Percentiles rank a stretch among this genome's conserved stretches.
These are phyloP conservation scores for Nemania serpens DNA, from an alignment of 2,329 filamentous ascomycete species.

Conservation along the genomic window DNA sequence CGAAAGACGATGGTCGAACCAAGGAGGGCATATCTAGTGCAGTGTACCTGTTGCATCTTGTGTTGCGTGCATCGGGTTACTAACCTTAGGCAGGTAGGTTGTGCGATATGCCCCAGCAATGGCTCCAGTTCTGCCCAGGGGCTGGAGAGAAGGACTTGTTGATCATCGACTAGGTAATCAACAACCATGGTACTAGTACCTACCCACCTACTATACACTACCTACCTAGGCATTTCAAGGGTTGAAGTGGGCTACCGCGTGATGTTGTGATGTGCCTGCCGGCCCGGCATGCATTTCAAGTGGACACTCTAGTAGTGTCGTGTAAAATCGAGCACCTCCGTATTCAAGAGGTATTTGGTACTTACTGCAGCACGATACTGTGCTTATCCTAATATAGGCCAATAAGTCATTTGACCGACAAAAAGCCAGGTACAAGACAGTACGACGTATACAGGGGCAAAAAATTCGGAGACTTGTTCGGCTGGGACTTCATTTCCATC, in stretches of 20 bases:
- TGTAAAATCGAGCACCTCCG: no score
- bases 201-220: neutral
- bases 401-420: conserved; percentile 24
- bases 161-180: conserved; percentile 22
- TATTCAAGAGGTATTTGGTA: neutral
- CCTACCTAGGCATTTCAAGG: conserved; percentile 12
- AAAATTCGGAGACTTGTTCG: neutral
- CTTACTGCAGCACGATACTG: conserved; percentile 3
- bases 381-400: neutral
- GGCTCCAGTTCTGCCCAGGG: conserved; percentile 26
- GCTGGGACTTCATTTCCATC: conserved; percentile 13
- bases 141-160: conserved; percentile 13
- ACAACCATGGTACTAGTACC: no score
- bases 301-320: neutral
- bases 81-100: conserved; percentile 34
- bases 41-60: conserved; percentile 31
- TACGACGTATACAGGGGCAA: neutral
- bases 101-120: conserved; percentile 27
- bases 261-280: conserved; percentile 23
- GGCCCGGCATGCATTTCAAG: conserved; percentile 19
- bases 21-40: conserved; percentile 26
- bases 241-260: conserved; percentile 24
- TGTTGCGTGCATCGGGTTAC: conserved; percentile 40
- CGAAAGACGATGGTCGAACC: conserved; percentile 21
- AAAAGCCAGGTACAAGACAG: neutral